Base-by-base conservation (phyloP, 495 filamentous ascomycete species). In the Annulohypoxylon stygium region DNA sequence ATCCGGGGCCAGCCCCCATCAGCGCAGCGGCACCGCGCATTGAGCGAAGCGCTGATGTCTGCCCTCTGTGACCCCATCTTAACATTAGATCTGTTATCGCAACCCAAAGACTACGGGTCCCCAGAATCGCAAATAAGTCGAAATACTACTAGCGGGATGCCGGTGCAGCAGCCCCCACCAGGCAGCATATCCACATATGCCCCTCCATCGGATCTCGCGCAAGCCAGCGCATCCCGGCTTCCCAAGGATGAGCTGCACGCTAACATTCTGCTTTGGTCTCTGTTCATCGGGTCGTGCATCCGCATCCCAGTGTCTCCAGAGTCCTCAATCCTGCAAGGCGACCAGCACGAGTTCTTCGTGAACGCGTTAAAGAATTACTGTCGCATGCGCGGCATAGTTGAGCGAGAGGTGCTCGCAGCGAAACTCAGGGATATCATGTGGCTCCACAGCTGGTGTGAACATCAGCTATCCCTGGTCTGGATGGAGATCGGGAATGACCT, bases 251-350 rank as follows among this genome's bases (percentile, higher is more conserved):
- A 78, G 8, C 70, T 78, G 7, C 65, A 76, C 9, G 73, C 73
- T n/a, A 75, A 78, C 33, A 70, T 74, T 20, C 70, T 78, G 39
- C 69, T 78, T 0, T 78, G 76, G 76, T 65, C 69, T 8, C 70
- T 78, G 20, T 78, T 78, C 65, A 60, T 77, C 1, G 76, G 76
- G 39, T 68, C 76, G 1, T 78, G 76, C 53, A 69, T 78, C 23
- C 74, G 76, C 14, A 34, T 71, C 16, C 71, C 75, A 1, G 55
- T 54, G 10, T 12, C 59, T 18, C 16, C 48, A 12, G 60, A 63
- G 34, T 61, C 58, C 20, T 58, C 65, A 11, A 63, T 34, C 10
- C 62, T 69, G 30, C 65, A 62, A 9, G 69, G 71, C 18, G 67
- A 75, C 54, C 71, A 74, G 33, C 76, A 68, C 60, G 63, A 64